Evolutionary conservation across 2,329 filamentous ascomycete species (phyloP).

Genomic region (Colletotrichum cordylinicola): DNA sequence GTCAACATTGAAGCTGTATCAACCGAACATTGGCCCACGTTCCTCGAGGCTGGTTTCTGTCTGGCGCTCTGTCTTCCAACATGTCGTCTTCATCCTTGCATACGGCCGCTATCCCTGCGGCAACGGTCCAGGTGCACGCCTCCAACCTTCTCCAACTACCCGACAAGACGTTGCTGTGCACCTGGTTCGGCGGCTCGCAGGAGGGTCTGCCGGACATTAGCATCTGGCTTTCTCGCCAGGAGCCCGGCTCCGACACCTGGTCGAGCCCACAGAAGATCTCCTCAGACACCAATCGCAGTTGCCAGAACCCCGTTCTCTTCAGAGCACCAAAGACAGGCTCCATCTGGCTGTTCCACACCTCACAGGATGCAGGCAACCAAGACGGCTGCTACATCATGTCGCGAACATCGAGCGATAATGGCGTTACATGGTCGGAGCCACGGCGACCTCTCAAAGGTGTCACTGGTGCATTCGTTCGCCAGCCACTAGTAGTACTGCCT

Average conservation of each 20-base stretch:
- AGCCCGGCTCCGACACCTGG: constrained; percentile 35
- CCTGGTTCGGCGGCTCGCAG: constrained; percentile 51
- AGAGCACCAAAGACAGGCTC: constrained; percentile 34
- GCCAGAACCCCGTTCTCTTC: constrained; percentile 51
- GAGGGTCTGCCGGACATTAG: constrained; percentile 50
- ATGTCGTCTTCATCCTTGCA: neutral
- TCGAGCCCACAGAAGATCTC: constrained; percentile 39
- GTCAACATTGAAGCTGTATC: neutral
- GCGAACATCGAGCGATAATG: constrained; percentile 38
- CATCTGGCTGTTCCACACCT: constrained; percentile 49
- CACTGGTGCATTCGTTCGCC: constrained; percentile 45
- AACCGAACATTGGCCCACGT: neutral
- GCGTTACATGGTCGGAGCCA: constrained; percentile 39
- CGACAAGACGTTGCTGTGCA: constrained; percentile 45
- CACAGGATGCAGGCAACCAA: constrained; percentile 49
- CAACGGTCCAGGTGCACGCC: constrained; percentile 48
- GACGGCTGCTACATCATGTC: constrained; percentile 44
- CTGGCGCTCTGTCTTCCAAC: neutral
- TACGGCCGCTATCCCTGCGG: constrained; percentile 36
- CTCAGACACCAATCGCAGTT: constrained; percentile 42
- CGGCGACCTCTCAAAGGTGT: constrained; percentile 34
- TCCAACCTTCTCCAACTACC: constrained; percentile 47
- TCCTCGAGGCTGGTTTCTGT: accelerated
- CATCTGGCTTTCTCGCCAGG: constrained; percentile 45
- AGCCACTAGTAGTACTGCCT: constrained; percentile 41